Evolutionary conservation across 768 basidiomycete genomes (phyloP).

Genomic region (Dentipellis sp.): DNA sequence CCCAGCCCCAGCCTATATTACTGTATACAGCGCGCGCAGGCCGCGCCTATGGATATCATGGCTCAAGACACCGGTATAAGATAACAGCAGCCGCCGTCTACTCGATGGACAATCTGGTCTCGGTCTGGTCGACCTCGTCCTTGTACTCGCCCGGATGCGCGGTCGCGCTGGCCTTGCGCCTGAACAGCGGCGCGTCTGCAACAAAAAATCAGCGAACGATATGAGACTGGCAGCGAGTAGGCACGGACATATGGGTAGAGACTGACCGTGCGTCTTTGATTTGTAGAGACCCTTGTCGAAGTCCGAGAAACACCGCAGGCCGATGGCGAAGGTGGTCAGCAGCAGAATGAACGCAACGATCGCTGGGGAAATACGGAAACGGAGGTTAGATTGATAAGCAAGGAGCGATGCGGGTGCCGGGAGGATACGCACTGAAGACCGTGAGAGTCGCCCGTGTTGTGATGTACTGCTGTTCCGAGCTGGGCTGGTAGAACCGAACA

Average conservation of each 20-base stretch:
- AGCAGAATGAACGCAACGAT: constrained; percentile 69
- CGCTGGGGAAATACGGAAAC: constrained; percentile 37
- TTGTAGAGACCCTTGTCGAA: constrained; percentile 71
- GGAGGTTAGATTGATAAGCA: neutral
- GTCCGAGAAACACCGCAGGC: constrained; percentile 71
- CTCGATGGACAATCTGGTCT: constrained; percentile 71
- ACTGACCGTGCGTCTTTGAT: constrained; percentile 72
- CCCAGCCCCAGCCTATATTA: neutral
- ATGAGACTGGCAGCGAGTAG: neutral
- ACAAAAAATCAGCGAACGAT: neutral
- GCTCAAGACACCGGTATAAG: neutral
- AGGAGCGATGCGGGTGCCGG: neutral
- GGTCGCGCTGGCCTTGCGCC: constrained; percentile 4
- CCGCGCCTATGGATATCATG: no score
- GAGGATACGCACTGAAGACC: constrained; percentile 56
- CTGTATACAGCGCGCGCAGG: no score
- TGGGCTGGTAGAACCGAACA: constrained; percentile 70
- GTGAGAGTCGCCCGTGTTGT: constrained; percentile 78
- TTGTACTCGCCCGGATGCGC: constrained; percentile 28
- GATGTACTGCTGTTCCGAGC: constrained; percentile 41
- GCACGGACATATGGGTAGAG: constrained; percentile 16
- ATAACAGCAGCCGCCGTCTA: constrained; percentile 24
- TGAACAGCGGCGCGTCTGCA: constrained; percentile 9
- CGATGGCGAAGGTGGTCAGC: constrained; percentile 65
- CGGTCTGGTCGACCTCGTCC: constrained; percentile 40